Evolutionary conservation across 805 yeast genomes (phyloP), one percentile per base, ranked within the genome.

Genomic region (Hyphopichia homilentoma): DNA sequence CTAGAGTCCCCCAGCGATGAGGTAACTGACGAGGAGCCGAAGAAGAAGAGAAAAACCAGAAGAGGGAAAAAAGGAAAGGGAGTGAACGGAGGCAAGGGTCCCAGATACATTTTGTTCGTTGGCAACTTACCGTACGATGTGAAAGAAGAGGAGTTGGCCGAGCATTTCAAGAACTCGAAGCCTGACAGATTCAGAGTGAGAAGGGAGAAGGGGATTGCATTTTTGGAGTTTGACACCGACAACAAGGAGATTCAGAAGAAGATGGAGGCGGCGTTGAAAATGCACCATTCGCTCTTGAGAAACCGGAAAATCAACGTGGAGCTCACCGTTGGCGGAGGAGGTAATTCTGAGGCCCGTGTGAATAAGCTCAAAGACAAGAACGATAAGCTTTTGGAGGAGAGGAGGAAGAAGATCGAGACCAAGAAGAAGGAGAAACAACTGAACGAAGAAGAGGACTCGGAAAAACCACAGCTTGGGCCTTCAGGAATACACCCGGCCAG

Each of bases 271-370:
- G 97, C 97, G 0, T 68, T 93, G 46, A 68, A 82, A 41, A 74
- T 84, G 68, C 96, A 93, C 57, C 95, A 86, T 58, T 70, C 90
- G 3, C 48, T 65, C 7, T 54, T 90, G 42, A 71, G 76, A 36
- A 70, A 73, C 27, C 72, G 96, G 45, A 86, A 81, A 55, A 89
- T 93, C 50, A 93, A 93, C 52, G 97, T 93, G 21, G 98, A 93
- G 57, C 70, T 93, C 47, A 93, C 97, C 2, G 98, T 87, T 31
- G 98, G 98, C 35, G 98, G 98, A 25, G 98, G 98, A 29, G 97
- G 97, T 35, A 90, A 90, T 55, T 79, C 94, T 7, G 64, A 72
- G 37, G 70, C 65, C 25, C 65, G 94, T 50, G 47, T 76, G 22
- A 34, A 75, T 34, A 93, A 93, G 59, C 70, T 93, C 46, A 76